Base-by-base conservation (phyloP, 2,329 filamentous ascomycete species). In the Exophiala dermatitidis region DNA sequence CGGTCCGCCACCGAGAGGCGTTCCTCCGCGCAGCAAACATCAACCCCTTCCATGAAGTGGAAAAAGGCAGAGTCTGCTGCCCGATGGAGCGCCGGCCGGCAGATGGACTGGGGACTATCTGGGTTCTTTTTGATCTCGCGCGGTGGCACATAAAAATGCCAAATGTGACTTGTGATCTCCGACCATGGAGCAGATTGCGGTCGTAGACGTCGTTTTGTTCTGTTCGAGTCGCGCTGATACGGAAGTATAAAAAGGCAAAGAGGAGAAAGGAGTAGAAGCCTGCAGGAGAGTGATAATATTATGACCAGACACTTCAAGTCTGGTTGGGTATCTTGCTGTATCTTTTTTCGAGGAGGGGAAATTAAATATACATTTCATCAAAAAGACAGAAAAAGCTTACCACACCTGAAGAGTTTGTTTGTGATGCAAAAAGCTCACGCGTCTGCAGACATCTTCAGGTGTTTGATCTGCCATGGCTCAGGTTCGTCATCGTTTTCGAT, bases 201-300 rank as follows among this genome's bases (percentile, higher is more conserved):
- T 67, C 74, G 74, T 64, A 75, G 74, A 78, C 69, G 72, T 72
- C 19, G 19, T 19, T 19, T 66, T 66, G 63, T 70, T 76, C 75
- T 77, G 76, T 78, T 76, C 77, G 59, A 65, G 70, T 71, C 72
- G 75, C 75, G 75, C 74, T 64, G 67, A 60, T 60, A 42, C 19
- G 19, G 19, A 9, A 41, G 45, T 33, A 46, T n/a, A 19, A 32
- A 10, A 45, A 19, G 28, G 32, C 7, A 3, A 5, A 28, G 6
- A 28, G 12, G 53, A 42, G 43, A 55, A 34, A 30, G 44, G 29
- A 48, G 32, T 48, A 53, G 19, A 38, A 34, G 28, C 19, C 19
- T 19, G 19, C 19, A 19, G 19, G 19, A 19, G 19, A 19, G 19
- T 19, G 19, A 19, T 19, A 19, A 19, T 19, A 19, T 19, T 19